These are phyloP conservation scores for Toxicodendron radicans DNA, from an alignment of 345 rosid species.

Conservation along the genomic window DNA sequence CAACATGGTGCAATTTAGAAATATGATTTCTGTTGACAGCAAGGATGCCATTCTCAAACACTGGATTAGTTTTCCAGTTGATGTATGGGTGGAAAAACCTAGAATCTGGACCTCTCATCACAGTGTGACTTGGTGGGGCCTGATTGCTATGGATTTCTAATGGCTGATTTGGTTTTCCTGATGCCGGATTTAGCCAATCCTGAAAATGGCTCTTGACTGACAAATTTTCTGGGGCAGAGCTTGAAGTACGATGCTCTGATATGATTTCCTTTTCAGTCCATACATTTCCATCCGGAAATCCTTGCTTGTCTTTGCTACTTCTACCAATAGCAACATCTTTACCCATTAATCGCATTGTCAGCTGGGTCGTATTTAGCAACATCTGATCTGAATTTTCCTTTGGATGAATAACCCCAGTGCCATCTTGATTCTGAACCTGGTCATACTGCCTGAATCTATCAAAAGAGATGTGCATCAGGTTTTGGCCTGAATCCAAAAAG, in stretches of 20 bases:
- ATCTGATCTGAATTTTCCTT: slow-evolving; percentile 26
- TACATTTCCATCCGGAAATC: slow-evolving; percentile 34
- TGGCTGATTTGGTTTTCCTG: slow-evolving; percentile 25
- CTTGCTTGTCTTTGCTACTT: slow-evolving; percentile 34
- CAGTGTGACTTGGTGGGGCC: slow-evolving; percentile 9
- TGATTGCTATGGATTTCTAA: slow-evolving; percentile 28
- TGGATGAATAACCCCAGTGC: slow-evolving; percentile 17
- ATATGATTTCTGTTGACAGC: slow-evolving; percentile 20
- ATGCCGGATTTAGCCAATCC: slow-evolving; percentile 29
- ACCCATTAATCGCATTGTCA: slow-evolving; percentile 74
- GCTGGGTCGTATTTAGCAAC: slow-evolving; percentile 30
- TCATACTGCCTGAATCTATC: slow-evolving; percentile 20
- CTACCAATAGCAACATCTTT: slow-evolving; percentile 59
- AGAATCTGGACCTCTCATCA: slow-evolving; percentile 27
- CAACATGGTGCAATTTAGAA: slow-evolving; percentile 22
- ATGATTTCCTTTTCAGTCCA: slow-evolving; percentile 50
- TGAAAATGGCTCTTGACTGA: slow-evolving; percentile 21
- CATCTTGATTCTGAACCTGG: slow-evolving; percentile 26
- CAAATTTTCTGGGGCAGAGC: slow-evolving; percentile 14
- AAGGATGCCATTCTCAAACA: slow-evolving; percentile 24
- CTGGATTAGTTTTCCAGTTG: slow-evolving; percentile 31
- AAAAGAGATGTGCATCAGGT: slow-evolving; percentile 25
- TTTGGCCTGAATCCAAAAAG: slow-evolving; percentile 32
- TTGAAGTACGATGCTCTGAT: slow-evolving; percentile 27
- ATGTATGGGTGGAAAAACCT: slow-evolving; percentile 33